phyloP scores from a whole-genome alignment of 2,329 filamentous ascomycete genomes.

The Penicillium carneum region DNA sequence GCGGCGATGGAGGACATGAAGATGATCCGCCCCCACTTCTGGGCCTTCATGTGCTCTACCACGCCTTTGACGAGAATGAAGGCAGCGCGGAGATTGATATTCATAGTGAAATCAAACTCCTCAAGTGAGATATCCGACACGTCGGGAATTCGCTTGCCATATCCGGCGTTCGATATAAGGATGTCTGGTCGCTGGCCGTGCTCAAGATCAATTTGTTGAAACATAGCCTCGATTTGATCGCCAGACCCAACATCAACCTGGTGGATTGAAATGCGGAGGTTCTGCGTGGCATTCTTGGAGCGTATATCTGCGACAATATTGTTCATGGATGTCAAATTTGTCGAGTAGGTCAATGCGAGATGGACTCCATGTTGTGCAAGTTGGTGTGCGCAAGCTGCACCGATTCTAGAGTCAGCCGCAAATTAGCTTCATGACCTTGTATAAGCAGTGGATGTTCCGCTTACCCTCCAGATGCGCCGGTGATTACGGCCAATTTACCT shows the following conservation, averaged over 20 bases:
- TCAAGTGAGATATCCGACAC: conserved; percentile 67
- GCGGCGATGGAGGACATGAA: conserved; percentile 70
- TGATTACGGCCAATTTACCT: conserved; percentile 65
- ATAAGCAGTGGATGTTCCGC: conserved; percentile 10
- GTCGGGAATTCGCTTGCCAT: conserved; percentile 66
- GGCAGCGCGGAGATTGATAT: conserved; percentile 67
- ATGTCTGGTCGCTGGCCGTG: conserved; percentile 68
- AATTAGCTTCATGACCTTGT: neutral
- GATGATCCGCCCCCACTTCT: conserved; percentile 69
- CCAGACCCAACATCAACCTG: conserved; percentile 66
- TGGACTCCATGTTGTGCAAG: conserved; percentile 60
- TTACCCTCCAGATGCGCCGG: conserved; percentile 68
- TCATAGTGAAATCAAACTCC: conserved; percentile 70
- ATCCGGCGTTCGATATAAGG: conserved; percentile 70
- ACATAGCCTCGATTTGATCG: conserved; percentile 62
- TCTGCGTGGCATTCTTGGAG: conserved; percentile 37
- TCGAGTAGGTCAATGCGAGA: conserved; percentile 67
- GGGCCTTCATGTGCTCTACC: conserved; percentile 66
- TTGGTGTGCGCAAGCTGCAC: conserved; percentile 64
- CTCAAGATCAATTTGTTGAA: conserved; percentile 60
- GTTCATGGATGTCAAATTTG: conserved; percentile 58
- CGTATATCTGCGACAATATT: conserved; percentile 55
- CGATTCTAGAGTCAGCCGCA: conserved; percentile 57
- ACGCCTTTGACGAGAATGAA: conserved; percentile 68
- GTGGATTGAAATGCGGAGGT: conserved; percentile 61